phyloP scores from a whole-genome alignment of 164 flowering plant genomes.

The Stephania japonica region DNA sequence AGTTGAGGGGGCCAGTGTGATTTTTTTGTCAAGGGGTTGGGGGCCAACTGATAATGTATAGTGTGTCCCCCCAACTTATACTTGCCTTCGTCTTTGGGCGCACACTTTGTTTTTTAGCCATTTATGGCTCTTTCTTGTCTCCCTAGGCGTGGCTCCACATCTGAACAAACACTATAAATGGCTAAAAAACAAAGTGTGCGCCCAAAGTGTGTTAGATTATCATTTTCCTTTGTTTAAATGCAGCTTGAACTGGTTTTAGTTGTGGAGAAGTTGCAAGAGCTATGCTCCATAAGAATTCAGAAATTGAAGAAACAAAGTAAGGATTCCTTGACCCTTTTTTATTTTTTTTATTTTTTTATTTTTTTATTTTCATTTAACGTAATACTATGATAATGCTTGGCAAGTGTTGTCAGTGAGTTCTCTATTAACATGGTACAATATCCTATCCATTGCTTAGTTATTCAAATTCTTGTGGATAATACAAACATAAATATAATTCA shows the following conservation, averaged over 20 bases:
- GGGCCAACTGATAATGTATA: no score
- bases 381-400: background rate
- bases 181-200: no score
- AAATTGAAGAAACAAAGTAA: conserved; percentile 89
- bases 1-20: no score
- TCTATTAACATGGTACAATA: background rate
- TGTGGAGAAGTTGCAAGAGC: conserved; percentile 84
- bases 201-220: no score
- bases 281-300: conserved; percentile 80
- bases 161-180: no score
- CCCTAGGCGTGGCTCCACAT: no score
- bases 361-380: background rate
- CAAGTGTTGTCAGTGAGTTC: background rate
- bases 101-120: no score
- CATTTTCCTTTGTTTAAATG: background rate
- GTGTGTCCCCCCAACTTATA: no score
- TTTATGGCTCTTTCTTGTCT: no score
- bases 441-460: background rate
- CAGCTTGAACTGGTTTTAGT: conserved; percentile 89
- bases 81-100: no score
- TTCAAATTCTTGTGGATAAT: background rate
- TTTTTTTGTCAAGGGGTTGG: no score
- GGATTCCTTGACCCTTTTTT: background rate
- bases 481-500: background rate
- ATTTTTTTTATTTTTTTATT: background rate